Evolutionary conservation across 2,329 filamentous ascomycete genomes (phyloP), one percentile per base, ranked within the genome.

Genomic region (Alternaria triticina): DNA sequence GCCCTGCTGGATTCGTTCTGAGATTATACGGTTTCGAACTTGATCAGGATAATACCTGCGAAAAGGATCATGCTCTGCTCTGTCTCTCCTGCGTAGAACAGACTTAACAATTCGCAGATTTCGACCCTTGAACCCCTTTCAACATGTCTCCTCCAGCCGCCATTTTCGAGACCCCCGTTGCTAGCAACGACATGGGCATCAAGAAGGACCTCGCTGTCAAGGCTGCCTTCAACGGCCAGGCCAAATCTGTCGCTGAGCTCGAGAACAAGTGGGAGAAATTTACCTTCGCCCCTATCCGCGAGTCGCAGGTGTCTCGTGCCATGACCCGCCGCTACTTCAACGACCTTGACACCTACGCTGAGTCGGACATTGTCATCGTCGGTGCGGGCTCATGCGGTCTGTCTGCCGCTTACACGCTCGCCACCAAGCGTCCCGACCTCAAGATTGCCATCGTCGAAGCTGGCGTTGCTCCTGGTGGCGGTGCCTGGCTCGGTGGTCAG

Each of bases 31-130:
- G 93, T 90, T 85, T 86, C 13, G 84, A 93, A 95, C 92, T 95
- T 95, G 92, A 95, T 94, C 92, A 93, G 91, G 93, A 94, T 95
- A 95, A 96, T 96, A 93, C 93, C 91, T 94, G 94, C 94, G 94
- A 94, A 96, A 97, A 94, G 59, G 91, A 97, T 96, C 93, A 96
- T 97, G 93, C 92, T 87, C 87, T 69, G 87, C 84, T 84, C 82
- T 69, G 83, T 80, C 74, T 78, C 79, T 73, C 75, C 52, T 33
- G 8, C 2, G 10, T 30, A 64, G 72, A 72, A 54, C 68, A 73
- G 27, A 50, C 73, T 76, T 79, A 75, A 79, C 75, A 62, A 54
- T 40, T 71, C 17, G 33, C 62, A 79, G 77, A 69, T 71, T 74
- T 75, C 72, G 68, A 64, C 59, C 70, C 68, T 67, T 69, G 70